phyloP scores from a whole-genome alignment of 2,329 filamentous ascomycete genomes.

The Curvularia eragrostidis region DNA sequence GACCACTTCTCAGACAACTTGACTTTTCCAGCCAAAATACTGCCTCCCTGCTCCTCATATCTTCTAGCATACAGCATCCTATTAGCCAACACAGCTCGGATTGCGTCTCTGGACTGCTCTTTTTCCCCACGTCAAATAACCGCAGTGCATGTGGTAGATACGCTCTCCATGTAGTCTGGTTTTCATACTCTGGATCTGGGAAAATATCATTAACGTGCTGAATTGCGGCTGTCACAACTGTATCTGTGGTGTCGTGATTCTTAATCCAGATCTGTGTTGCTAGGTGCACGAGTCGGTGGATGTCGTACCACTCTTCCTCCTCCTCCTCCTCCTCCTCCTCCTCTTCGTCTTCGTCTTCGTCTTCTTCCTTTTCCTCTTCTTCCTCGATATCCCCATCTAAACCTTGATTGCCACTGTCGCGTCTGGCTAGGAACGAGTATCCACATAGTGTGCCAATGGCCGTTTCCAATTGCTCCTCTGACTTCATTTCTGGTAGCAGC shows the following conservation, averaged over 20 bases:
- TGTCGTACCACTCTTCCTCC: neutral
- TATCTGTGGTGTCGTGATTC: neutral
- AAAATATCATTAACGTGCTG: neutral
- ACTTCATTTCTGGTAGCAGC: conserved; percentile 17
- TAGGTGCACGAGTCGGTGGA: neutral
- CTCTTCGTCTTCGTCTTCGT: no score
- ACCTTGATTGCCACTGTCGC: conserved; percentile 5
- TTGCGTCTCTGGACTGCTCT: no score
- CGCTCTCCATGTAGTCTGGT: neutral
- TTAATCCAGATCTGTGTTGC: neutral
- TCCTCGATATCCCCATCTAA: neutral
- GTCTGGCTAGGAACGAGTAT: conserved; percentile 31
- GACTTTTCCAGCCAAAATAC: neutral
- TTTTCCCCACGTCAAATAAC: neutral
- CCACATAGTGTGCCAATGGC: conserved; percentile 8
- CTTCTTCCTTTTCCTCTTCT: no score
- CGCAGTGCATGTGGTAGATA: neutral
- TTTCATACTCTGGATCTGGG: no score
- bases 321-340: no score
- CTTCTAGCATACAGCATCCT: neutral
- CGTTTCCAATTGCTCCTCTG: neutral
- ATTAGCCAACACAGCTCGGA: neutral
- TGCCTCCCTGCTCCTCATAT: neutral
- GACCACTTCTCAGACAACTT: neutral
- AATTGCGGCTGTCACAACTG: neutral